Percentiles rank a stretch among this genome's conserved stretches.
These are phyloP conservation scores for Agaricus blazei DNA, from an alignment of 768 basidiomycete species.

Conservation along the genomic window DNA sequence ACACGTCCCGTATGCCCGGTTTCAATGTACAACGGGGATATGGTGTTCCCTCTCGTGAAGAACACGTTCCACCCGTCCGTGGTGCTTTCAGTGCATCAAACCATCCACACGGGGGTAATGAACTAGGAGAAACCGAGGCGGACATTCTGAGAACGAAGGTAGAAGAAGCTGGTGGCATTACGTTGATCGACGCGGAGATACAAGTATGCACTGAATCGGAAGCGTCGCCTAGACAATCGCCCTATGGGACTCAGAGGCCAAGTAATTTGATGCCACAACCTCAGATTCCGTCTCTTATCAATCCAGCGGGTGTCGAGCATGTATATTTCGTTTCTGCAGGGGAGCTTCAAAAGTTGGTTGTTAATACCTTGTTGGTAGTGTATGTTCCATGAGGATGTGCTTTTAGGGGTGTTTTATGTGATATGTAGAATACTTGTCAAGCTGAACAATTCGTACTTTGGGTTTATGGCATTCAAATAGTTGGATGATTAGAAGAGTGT, in stretches of 20 bases:
- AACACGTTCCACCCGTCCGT: slow-evolving; percentile 31
- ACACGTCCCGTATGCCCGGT: slow-evolving; percentile 18
- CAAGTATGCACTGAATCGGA: slow-evolving; percentile 46
- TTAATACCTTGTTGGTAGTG: slow-evolving; percentile 70
- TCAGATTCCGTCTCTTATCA: slow-evolving; percentile 25
- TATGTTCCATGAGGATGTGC: slow-evolving; percentile 43
- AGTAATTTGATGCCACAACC: slow-evolving; percentile 16
- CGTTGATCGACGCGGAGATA: slow-evolving; percentile 59
- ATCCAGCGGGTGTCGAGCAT: slow-evolving; percentile 54
- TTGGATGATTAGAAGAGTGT: too few species aligned
- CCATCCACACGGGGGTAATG: neutral
- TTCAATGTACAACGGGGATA: slow-evolving; percentile 15
- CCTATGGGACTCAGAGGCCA: slow-evolving; percentile 1
- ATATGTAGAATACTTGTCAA: too few species aligned
- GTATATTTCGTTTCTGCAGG: slow-evolving; percentile 66
- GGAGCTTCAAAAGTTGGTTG: slow-evolving; percentile 66
- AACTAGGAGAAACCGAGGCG: slow-evolving; percentile 26
- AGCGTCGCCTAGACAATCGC: slow-evolving; percentile 1
- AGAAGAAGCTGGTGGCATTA: slow-evolving; percentile 63
- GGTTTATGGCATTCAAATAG: too few species aligned
- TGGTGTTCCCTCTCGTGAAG: slow-evolving; percentile 13
- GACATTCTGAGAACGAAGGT: slow-evolving; percentile 48
- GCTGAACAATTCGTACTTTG: too few species aligned
- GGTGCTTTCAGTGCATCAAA: slow-evolving; percentile 33
- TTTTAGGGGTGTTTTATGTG: too few species aligned